These are phyloP conservation scores for Yamadazyma atmosphaerica DNA, from an alignment of 1,139 yeast species.

Conservation along the genomic window DNA sequence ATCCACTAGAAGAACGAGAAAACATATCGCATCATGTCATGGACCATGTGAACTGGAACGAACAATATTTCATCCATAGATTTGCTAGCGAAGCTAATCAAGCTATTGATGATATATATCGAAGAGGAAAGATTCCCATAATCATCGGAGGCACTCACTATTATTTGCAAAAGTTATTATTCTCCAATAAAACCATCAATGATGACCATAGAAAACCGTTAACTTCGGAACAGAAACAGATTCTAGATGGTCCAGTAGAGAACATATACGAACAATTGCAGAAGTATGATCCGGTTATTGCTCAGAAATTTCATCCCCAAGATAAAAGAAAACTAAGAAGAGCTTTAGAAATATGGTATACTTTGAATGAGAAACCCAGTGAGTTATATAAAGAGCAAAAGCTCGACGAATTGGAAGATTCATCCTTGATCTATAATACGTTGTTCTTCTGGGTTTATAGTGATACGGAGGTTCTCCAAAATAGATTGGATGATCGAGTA, in stretches of 20 bases:
- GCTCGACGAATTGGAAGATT: constrained; percentile 40
- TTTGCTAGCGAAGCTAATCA: constrained; percentile 70
- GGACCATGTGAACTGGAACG: constrained; percentile 78
- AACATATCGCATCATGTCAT: constrained; percentile 84
- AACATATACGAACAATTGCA: constrained; percentile 48
- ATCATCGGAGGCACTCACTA: constrained; percentile 97
- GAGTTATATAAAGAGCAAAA: constrained; percentile 66
- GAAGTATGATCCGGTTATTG: constrained; percentile 66
- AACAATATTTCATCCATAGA: constrained; percentile 80
- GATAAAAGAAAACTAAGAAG: constrained; percentile 77
- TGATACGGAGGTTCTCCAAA: constrained; percentile 56
- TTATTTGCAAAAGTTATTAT: constrained; percentile 75
- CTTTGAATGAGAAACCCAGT: constrained; percentile 69
- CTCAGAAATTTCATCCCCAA: constrained; percentile 87
- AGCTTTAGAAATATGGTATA: constrained; percentile 75
- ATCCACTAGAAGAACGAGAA: constrained; percentile 73
- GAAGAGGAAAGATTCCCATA: constrained; percentile 75
- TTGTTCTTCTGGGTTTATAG: constrained; percentile 84
- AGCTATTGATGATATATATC: constrained; percentile 64
- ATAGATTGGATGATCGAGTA: constrained; percentile 73
- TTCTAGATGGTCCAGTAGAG: constrained; percentile 61
- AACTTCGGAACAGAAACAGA: constrained; percentile 38
- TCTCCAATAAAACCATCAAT: constrained; percentile 62
- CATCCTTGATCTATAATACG: constrained; percentile 62
- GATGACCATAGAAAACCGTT: constrained; percentile 25